Conservation (phyloP, 83 land plant species). For the Picea abies region DNA sequence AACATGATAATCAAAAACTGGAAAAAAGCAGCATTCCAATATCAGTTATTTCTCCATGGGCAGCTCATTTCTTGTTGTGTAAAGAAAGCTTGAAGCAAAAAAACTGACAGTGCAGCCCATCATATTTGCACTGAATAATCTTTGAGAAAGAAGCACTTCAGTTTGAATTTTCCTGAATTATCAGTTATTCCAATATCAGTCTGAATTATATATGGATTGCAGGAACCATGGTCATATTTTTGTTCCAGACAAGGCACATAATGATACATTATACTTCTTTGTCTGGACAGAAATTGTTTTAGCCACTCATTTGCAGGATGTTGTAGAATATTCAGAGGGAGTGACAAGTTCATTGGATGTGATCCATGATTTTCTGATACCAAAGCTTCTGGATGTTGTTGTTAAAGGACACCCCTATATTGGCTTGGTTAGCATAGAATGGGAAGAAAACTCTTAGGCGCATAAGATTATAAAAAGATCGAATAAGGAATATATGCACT, state of each 20-base stretch:
- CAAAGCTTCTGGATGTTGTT: slow-evolving; percentile 39
- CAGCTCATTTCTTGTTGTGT: slow-evolving; percentile 47
- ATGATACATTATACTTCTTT: slow-evolving; percentile 26
- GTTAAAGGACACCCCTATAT: slow-evolving; percentile 32
- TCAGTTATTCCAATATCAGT: no score
- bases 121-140: slow-evolving; percentile 26
- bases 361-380: slow-evolving; percentile 39
- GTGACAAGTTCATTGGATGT: slow-evolving; percentile 20
- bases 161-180: neutral
- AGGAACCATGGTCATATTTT: neutral
- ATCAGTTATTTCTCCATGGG: slow-evolving; percentile 32
- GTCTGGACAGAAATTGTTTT: slow-evolving; percentile 18
- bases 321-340: slow-evolving; percentile 7
- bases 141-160: neutral
- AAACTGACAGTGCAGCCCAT: slow-evolving; percentile 29
- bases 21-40: neutral
- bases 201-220: no score
- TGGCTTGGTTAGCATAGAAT: no score
- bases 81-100: slow-evolving; percentile 32
- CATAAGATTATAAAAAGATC: no score
- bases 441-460: no score
- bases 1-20: neutral
- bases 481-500: no score
- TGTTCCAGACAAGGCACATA: slow-evolving; percentile 13
- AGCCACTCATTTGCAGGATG: neutral